Evolutionary conservation across 1,139 yeast species (phyloP), one percentile per base, ranked within the genome.

Genomic region (Pichia sorboxylosa): DNA sequence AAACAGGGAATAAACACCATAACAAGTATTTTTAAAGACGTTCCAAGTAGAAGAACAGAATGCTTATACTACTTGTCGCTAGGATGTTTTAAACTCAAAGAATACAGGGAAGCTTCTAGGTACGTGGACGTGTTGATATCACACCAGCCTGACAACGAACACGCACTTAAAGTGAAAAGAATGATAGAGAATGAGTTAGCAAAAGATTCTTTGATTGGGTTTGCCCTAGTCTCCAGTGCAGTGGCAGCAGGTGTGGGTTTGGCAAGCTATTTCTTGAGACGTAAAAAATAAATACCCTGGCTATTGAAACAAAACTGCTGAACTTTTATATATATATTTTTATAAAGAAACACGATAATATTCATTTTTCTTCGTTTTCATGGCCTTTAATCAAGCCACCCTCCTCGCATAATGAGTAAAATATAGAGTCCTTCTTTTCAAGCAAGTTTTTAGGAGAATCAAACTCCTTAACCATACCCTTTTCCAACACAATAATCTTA

Each of bases 41-140:
- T 80, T 0, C 90, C 94, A 0, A 70, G 73, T 35, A 71, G 95
- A 58, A 69, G 96, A 45, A 66, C 96, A 39, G 98, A 92, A 53
- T 79, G 93, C 40, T 64, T 90, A 29, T 92, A 85, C 52, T 92
- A 90, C 55, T 61, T 92, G 40, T 71, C 94, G 6, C 65, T 92
- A 37, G 97, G 97, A 1, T 77, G 92, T 34, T 85, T 70, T 57
- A 90, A 90, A 55, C 63, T 84, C 9, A 93, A 94, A 11, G 95
- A 90, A 50, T 85, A 79, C 50, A 61, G 79, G 19, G 82, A 82
- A 51, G 90, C 97, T 7, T 73, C 92, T 46, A 63, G 90, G 42
- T 92, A 87, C 54, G 74, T 85, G 6, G 94, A 85, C 35, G 72
- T 80, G 2, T 59, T 92, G 41, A 63, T 83, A 31, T 63, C 65